Percentiles rank a stretch among this genome's conserved stretches.
These are phyloP conservation scores for Tricholoma hemisulphureum DNA, from an alignment of 768 basidiomycete genomes.

Conservation along the genomic window DNA sequence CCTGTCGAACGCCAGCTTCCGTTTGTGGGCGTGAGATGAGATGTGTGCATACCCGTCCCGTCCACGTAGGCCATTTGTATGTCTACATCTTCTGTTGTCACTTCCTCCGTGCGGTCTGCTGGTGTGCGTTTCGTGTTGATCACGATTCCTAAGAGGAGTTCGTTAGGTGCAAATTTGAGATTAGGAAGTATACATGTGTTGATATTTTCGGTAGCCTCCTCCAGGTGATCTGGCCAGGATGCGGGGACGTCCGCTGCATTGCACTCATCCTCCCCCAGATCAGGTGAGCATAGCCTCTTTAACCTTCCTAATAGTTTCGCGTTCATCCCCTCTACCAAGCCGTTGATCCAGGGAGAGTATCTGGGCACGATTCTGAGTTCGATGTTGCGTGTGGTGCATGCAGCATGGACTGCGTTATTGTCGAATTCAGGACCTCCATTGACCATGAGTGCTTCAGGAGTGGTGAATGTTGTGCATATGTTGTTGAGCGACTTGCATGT, in stretches of 20 bases:
- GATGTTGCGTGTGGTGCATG: not conserved
- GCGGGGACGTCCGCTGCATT: not conserved
- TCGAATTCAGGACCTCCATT: no score
- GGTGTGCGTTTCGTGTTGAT: not conserved
- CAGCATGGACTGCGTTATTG: not conserved
- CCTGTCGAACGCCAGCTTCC: no score
- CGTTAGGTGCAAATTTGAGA: no score
- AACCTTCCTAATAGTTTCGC: not conserved
- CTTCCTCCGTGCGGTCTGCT: no score
- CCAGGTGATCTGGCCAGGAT: not conserved
- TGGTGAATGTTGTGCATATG: no score
- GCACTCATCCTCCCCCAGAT: not conserved
- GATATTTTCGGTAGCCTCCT: not conserved
- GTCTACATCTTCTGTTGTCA: no score
- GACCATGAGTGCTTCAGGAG: no score
- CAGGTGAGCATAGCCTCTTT: not conserved
- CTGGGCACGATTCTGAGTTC: not conserved
- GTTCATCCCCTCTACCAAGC: no score
- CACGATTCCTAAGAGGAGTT: not conserved
- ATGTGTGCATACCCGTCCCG: not conserved
- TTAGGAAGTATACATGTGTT: not conserved
- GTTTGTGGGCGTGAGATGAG: no score
- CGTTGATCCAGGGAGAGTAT: not conserved
- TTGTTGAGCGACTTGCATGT: no score
- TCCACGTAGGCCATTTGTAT: no score